A percentile compares a stretch with the other conserved stretches of the same genome.
These are phyloP conservation scores for Canavalia ensiformis DNA, from an alignment of 306 rosid genomes.

Conservation along the genomic window DNA sequence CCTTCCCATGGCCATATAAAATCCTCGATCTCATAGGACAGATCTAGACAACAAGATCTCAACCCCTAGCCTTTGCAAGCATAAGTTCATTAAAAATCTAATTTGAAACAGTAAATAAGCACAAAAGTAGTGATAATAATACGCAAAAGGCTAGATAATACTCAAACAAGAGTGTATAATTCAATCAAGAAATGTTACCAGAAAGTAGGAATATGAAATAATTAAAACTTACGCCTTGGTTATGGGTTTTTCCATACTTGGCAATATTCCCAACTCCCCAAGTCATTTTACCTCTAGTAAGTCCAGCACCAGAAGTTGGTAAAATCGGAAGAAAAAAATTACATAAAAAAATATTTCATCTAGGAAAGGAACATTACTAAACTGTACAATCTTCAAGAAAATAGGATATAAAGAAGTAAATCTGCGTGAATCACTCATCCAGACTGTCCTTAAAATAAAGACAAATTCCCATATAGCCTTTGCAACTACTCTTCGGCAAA, in stretches of 20 bases:
- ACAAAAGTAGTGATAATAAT: neutral
- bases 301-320: no score
- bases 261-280: no score
- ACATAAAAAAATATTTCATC: no score
- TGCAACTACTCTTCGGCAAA: neutral
- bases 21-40: constrained; percentile 58
- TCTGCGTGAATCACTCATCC: constrained; percentile 24
- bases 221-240: neutral
- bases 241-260: no score
- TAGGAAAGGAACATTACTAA: neutral
- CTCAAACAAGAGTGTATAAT: constrained; percentile 6
- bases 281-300: no score
- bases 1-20: constrained; percentile 74
- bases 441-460: constrained; percentile 7
- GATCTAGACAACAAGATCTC: constrained; percentile 72
- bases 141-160: constrained; percentile 21
- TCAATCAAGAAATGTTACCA: constrained; percentile 18
- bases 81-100: constrained; percentile 23
- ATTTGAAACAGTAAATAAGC: constrained; percentile 6
- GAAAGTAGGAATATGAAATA: constrained; percentile 16
- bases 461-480: neutral
- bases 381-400: constrained; percentile 20
- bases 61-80: constrained; percentile 70
- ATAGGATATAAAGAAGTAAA: constrained; percentile 12
- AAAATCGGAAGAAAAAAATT: no score